These are phyloP conservation scores for Pseudomassariella vexata DNA, from an alignment of 2,329 filamentous ascomycete genomes.

Conservation along the genomic window DNA sequence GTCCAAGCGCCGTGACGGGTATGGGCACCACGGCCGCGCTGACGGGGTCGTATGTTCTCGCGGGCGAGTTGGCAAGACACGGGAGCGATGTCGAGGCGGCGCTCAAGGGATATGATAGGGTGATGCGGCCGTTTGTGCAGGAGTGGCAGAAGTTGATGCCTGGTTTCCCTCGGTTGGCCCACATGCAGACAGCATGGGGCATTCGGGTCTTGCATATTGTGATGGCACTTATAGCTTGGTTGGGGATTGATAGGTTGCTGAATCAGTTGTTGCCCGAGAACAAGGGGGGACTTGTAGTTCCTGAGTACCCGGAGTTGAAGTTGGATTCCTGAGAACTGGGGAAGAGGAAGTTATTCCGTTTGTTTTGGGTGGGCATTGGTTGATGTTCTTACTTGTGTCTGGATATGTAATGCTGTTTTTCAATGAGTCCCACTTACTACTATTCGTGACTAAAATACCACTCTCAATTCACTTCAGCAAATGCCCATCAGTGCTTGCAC, in stretches of 20 bases:
- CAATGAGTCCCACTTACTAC: too few species aligned
- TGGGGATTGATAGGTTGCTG: conserved; percentile 15
- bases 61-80: conserved; percentile 41
- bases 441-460: background rate
- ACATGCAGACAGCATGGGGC: conserved; percentile 14
- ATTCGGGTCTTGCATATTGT: conserved; percentile 20
- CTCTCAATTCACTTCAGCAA: conserved; percentile 18
- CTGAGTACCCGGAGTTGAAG: conserved; percentile 20
- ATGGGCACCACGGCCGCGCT: conserved; percentile 45
- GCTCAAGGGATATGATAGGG: conserved; percentile 36
- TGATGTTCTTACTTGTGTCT: too few species aligned
- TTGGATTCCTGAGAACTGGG: too few species aligned
- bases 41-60: conserved; percentile 48
- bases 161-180: conserved; percentile 13
- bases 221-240: conserved; percentile 17
- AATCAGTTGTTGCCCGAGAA: conserved; percentile 12
- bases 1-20: conserved; percentile 41
- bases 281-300: conserved; percentile 15
- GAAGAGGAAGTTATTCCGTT: too few species aligned
- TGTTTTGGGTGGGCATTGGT: too few species aligned
- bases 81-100: conserved; percentile 23
- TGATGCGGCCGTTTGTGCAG: conserved; percentile 37
- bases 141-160: conserved; percentile 28
- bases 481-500: conserved; percentile 16
- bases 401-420: too few species aligned